phyloP scores from a whole-genome alignment of 768 basidiomycete genomes.

The Pulveroboletus sp. region DNA sequence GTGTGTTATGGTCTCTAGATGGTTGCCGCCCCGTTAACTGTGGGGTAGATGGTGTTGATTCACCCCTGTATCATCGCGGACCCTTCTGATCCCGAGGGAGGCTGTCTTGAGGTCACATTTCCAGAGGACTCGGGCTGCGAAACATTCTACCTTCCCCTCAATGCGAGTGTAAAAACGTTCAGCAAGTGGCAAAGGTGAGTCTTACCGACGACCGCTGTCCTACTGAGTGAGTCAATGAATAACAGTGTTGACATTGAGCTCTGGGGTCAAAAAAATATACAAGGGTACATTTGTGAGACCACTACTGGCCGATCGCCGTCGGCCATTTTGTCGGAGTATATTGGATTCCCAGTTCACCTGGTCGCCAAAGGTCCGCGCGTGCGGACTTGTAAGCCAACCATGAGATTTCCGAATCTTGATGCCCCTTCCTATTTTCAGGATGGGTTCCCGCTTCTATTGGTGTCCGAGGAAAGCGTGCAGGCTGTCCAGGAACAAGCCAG shows the following conservation, averaged over 20 bases:
- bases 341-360: constrained; percentile 58
- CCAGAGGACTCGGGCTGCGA: constrained; percentile 56
- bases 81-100: constrained; percentile 41
- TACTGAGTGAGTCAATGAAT: background rate
- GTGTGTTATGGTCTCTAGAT: constrained; percentile 29
- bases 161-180: constrained; percentile 47
- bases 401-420: constrained; percentile 52
- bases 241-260: constrained; percentile 52
- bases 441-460: constrained; percentile 62
- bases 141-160: constrained; percentile 55
- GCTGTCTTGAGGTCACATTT: constrained; percentile 52
- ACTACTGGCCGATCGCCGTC: constrained; percentile 44
- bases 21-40: background rate
- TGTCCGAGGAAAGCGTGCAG: constrained; percentile 62
- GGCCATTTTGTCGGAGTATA: constrained; percentile 53
- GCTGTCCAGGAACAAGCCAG: constrained; percentile 48
- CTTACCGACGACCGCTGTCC: background rate
- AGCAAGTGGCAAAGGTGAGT: constrained; percentile 56
- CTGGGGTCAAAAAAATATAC: constrained; percentile 45
- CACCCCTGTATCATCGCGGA: constrained; percentile 51
- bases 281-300: constrained; percentile 64
- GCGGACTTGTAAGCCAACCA: constrained; percentile 49
- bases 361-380: constrained; percentile 61
- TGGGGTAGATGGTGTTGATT: constrained; percentile 61
- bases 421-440: constrained; percentile 63